A percentile compares a stretch with the other conserved stretches of the same genome.
phyloP scores from a whole-genome alignment of 1,139 yeast species.

The Diutina pseudorugosa region DNA sequence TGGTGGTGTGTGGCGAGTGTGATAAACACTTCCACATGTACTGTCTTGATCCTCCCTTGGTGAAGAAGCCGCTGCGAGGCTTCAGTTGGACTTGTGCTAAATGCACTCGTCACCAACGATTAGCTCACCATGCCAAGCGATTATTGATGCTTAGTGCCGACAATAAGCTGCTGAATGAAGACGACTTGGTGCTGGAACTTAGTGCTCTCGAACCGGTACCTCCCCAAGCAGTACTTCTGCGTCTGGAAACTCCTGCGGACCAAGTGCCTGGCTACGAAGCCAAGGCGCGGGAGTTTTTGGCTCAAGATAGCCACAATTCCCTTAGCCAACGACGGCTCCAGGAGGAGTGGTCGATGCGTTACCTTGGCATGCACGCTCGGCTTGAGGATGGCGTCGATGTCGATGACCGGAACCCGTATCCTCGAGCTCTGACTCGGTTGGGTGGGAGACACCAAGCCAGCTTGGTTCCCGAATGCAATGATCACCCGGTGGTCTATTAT shows the following conservation, averaged over 20 bases:
- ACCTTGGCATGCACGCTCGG: slow-evolving; percentile 65
- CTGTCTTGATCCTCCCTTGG: slow-evolving; percentile 78
- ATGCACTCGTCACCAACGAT: slow-evolving; percentile 44
- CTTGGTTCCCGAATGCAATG: slow-evolving; percentile 54
- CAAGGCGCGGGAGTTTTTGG: slow-evolving; percentile 42
- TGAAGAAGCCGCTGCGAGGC: slow-evolving; percentile 74
- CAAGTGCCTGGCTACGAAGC: slow-evolving; percentile 49
- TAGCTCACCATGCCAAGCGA: slow-evolving; percentile 23
- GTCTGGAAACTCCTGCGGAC: neutral
- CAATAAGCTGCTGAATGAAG: slow-evolving; percentile 30
- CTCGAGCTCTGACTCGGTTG: slow-evolving; percentile 67
- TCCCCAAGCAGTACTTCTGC: slow-evolving; percentile 5
- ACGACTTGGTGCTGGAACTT: slow-evolving; percentile 15
- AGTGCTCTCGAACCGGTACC: slow-evolving; percentile 5
- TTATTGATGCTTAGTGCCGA: slow-evolving; percentile 33
- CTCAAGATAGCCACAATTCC: slow-evolving; percentile 27
- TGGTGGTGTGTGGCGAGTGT: slow-evolving; percentile 73
- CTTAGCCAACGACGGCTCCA: slow-evolving; percentile 34
- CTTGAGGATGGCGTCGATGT: slow-evolving; percentile 70
- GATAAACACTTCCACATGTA: slow-evolving; percentile 59
- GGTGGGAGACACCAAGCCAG: slow-evolving; percentile 70
- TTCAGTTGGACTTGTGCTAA: slow-evolving; percentile 89
- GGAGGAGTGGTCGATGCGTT: slow-evolving; percentile 76
- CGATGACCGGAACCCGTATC: slow-evolving; percentile 68
- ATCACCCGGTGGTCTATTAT: slow-evolving; percentile 57